Evolutionary conservation across 257 asterid species (phyloP).

Genomic region (Solanum pinnatisectum): DNA sequence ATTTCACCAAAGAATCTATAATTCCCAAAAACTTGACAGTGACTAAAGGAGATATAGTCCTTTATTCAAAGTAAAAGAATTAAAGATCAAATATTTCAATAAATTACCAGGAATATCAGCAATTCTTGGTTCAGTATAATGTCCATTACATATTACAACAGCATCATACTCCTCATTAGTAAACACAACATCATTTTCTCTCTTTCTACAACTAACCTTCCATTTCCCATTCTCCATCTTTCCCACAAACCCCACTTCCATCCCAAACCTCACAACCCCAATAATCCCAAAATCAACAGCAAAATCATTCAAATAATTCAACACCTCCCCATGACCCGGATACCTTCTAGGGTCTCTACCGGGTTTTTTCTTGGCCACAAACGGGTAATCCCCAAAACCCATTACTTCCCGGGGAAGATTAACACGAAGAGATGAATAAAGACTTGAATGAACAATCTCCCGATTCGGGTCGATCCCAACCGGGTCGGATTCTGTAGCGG

Average conservation of each 20-base stretch:
- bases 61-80: neutral
- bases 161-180: slow-evolving; percentile 65
- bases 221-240: slow-evolving; percentile 46
- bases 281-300: slow-evolving; percentile 45
- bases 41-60: neutral
- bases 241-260: slow-evolving; percentile 55
- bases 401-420: slow-evolving; percentile 79
- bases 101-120: slow-evolving; percentile 72
- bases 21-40: neutral
- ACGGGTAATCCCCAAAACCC: slow-evolving; percentile 79
- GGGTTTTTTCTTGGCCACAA: slow-evolving; percentile 27
- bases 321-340: slow-evolving; percentile 70
- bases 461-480: slow-evolving; percentile 52
- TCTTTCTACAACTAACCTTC: slow-evolving; percentile 44
- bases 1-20: neutral
- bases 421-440: slow-evolving; percentile 81
- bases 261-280: slow-evolving; percentile 65
- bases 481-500: slow-evolving; percentile 59
- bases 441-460: slow-evolving; percentile 54
- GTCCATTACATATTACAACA: slow-evolving; percentile 88
- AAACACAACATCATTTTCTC: slow-evolving; percentile 11
- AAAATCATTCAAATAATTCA: slow-evolving; percentile 64
- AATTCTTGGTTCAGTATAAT: slow-evolving; percentile 68
- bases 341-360: slow-evolving; percentile 74
- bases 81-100: neutral